Conservation (phyloP, 2,329 filamentous ascomycete species). For the Fusarium annulatum region DNA sequence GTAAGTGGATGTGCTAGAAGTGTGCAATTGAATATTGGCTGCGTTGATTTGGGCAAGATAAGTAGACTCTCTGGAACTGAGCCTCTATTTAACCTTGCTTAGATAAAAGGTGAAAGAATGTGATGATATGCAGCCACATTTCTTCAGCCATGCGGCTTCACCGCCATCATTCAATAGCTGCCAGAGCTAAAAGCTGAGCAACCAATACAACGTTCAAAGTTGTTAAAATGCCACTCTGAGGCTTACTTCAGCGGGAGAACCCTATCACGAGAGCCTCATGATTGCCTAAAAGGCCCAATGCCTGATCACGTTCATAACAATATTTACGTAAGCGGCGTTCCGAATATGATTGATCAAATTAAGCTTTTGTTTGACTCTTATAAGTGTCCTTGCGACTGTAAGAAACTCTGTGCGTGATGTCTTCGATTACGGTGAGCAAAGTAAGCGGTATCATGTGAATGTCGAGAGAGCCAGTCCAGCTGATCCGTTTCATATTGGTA, state of each 20-base stretch:
- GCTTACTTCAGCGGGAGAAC: not conserved
- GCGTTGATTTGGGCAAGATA: not conserved
- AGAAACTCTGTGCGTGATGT: not conserved
- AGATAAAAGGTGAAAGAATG: not conserved
- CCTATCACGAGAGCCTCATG: not conserved
- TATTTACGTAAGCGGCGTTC: not conserved
- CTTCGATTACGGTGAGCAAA: not conserved
- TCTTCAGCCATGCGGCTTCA: not conserved
- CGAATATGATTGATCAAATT: fast-evolving
- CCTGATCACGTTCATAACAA: not conserved
- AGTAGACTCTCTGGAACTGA: fast-evolving
- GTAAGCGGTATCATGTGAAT: not conserved
- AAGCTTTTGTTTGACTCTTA: fast-evolving
- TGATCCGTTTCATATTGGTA: no score
- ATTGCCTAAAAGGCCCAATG: fast-evolving
- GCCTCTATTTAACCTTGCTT: not conserved
- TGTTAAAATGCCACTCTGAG: not conserved
- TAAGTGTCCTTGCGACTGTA: not conserved
- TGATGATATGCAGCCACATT: not conserved
- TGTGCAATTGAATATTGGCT: fast-evolving
- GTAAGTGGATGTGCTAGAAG: not conserved
- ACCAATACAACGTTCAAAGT: not conserved
- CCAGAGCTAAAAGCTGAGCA: not conserved
- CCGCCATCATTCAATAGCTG: not conserved
- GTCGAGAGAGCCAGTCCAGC: not conserved